phyloP scores from a whole-genome alignment of 2,329 filamentous ascomycete species.

The Fusarium beomiforme region DNA sequence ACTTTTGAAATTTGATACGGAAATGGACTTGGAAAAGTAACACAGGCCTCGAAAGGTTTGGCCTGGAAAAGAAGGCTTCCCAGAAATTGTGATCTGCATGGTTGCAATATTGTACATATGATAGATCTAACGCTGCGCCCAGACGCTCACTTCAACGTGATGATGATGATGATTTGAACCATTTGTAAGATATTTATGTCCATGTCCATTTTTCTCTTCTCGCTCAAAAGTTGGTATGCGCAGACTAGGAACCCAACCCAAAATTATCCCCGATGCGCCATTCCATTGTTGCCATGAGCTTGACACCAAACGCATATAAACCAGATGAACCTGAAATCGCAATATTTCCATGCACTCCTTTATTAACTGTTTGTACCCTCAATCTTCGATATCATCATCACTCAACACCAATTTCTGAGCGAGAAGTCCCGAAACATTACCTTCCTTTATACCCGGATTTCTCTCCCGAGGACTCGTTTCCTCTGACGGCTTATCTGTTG shows the following conservation, averaged over 20 bases:
- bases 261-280: conserved; percentile 25
- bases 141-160: conserved; percentile 39
- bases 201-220: neutral
- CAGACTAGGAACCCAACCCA: neutral
- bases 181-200: neutral
- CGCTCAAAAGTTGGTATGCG: conserved; percentile 9
- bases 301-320: conserved; percentile 8
- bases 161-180: conserved; percentile 34
- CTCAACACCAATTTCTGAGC: conserved; percentile 77
- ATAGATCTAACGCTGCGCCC: conserved; percentile 38
- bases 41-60: neutral
- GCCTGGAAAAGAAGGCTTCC: conserved; percentile 13
- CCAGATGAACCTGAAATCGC: conserved; percentile 25
- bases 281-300: conserved; percentile 7
- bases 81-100: conserved; percentile 27
- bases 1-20: conserved; percentile 14
- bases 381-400: conserved; percentile 87
- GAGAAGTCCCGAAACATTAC: conserved; percentile 54
- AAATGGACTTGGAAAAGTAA: conserved; percentile 24
- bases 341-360: neutral
- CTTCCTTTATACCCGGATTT: conserved; percentile 50
- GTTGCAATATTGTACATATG: conserved; percentile 35
- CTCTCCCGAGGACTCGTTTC: conserved; percentile 62
- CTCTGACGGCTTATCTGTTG: conserved; percentile 69
- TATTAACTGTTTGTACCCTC: neutral